Conservation (phyloP, 305 asterid genomes). For the Fraxinus ornus region DNA sequence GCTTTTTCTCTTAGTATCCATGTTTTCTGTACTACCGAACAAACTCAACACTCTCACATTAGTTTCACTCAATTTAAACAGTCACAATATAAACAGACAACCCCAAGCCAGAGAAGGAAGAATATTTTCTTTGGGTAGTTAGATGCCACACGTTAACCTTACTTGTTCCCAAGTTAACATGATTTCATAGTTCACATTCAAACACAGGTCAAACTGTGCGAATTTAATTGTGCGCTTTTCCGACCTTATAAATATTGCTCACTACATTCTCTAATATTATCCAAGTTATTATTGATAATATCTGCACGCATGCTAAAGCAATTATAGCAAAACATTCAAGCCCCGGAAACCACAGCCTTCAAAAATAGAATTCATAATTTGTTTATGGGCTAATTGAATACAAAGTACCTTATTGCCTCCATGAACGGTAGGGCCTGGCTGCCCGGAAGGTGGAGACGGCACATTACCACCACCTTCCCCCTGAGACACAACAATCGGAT, state of each 20-base stretch:
- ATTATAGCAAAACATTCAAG: not conserved
- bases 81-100: not conserved
- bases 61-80: conserved; percentile 9
- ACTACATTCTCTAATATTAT: not conserved
- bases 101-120: not conserved
- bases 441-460: conserved; percentile 51
- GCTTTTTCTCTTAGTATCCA: not conserved
- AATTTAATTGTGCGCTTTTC: not conserved
- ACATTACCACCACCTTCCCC: conserved; percentile 52
- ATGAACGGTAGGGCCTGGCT: conserved; percentile 50
- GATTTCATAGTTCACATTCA: not conserved
- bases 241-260: not conserved
- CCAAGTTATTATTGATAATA: not conserved
- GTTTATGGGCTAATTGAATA: not conserved
- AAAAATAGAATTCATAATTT: not conserved
- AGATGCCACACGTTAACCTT: not conserved
- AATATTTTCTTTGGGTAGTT: not conserved
- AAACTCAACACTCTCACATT: not conserved
- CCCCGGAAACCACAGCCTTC: not conserved
- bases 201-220: not conserved
- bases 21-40: not conserved
- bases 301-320: not conserved
- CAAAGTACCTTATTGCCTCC: conserved; percentile 66
- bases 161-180: not conserved
- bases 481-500: conserved; percentile 38